phyloP scores from a whole-genome alignment of 179 eudicot species.

The Silene vulgaris region DNA sequence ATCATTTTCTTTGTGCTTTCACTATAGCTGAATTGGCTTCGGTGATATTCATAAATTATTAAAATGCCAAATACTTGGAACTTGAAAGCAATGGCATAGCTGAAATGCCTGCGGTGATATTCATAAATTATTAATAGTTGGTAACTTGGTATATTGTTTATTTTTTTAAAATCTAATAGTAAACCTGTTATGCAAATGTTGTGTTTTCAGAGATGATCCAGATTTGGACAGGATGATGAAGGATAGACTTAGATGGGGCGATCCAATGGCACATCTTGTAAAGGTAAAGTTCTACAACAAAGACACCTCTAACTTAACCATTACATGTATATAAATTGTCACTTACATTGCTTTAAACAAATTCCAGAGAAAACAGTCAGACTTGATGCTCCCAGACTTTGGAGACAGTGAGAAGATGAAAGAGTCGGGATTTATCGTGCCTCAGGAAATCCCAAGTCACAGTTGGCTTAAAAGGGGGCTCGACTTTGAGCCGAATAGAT shows the following conservation, averaged over 20 bases:
- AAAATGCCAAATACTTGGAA: background rate
- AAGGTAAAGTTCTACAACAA: constrained; percentile 44
- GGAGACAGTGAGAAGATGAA: constrained; percentile 85
- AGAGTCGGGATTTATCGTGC: constrained; percentile 89
- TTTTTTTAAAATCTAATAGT: background rate
- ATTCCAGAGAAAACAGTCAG: constrained; percentile 63
- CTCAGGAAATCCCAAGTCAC: constrained; percentile 81
- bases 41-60: too few relatives aligned
- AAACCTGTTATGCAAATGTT: background rate
- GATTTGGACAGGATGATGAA: constrained; percentile 76
- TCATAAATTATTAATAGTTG: background rate
- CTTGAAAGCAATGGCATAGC: background rate
- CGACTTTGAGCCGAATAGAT: constrained; percentile 79
- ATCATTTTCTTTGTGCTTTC: too few relatives aligned
- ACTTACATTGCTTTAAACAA: background rate
- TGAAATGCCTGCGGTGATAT: background rate
- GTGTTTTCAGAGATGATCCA: constrained; percentile 69
- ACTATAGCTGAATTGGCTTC: too few relatives aligned
- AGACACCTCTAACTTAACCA: background rate
- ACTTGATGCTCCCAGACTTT: constrained; percentile 46
- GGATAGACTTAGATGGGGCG: constrained; percentile 87
- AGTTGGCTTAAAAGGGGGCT: constrained; percentile 83
- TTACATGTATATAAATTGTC: background rate
- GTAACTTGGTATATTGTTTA: background rate
- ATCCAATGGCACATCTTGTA: constrained; percentile 97